Evolutionary conservation across 1,284 basidiomycete species (phyloP).

Genomic region (Fomitiporia mediterranea): DNA sequence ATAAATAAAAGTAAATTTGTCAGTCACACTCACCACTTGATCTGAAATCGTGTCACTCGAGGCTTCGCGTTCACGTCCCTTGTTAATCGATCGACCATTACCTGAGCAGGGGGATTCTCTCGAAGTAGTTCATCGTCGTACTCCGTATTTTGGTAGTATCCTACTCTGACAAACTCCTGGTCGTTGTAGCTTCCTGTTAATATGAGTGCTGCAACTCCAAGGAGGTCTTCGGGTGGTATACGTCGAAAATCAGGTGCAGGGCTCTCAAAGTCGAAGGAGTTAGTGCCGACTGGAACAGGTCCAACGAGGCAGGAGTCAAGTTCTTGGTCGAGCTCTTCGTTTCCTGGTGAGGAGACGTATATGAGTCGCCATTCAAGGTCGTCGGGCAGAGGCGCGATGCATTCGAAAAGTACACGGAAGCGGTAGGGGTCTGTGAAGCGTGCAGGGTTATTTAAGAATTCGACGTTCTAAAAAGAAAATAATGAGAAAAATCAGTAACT

Average conservation of each 20-base stretch:
- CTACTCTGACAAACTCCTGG: constrained; percentile 97
- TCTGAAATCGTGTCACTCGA: constrained; percentile 88
- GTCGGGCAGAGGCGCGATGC: constrained; percentile 88
- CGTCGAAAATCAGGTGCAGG: constrained; percentile 64
- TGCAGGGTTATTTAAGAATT: constrained; percentile 92
- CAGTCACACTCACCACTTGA: constrained; percentile 66
- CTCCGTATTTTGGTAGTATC: constrained; percentile 99
- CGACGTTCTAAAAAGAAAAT: constrained; percentile 53
- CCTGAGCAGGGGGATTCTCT: constrained; percentile 61
- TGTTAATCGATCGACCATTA: constrained; percentile 75
- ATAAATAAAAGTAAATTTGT: no score
- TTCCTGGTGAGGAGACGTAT: constrained; percentile 92
- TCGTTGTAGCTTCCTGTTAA: constrained; percentile 88
- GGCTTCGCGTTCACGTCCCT: constrained; percentile 92
- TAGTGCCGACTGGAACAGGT: constrained; percentile 84
- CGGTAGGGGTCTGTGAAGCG: constrained; percentile 88
- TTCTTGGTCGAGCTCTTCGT: constrained; percentile 92
- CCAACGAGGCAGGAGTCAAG: constrained; percentile 95
- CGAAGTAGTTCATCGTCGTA: constrained; percentile 93
- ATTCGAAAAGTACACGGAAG: constrained; percentile 97
- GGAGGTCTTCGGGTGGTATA: constrained; percentile 79
- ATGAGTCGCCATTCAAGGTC: constrained; percentile 69
- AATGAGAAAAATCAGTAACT: not conserved
- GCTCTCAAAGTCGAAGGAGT: constrained; percentile 95
- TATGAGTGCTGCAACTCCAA: constrained; percentile 89